phyloP scores from a whole-genome alignment of 331 rosid species.

The Quercus phellos region DNA sequence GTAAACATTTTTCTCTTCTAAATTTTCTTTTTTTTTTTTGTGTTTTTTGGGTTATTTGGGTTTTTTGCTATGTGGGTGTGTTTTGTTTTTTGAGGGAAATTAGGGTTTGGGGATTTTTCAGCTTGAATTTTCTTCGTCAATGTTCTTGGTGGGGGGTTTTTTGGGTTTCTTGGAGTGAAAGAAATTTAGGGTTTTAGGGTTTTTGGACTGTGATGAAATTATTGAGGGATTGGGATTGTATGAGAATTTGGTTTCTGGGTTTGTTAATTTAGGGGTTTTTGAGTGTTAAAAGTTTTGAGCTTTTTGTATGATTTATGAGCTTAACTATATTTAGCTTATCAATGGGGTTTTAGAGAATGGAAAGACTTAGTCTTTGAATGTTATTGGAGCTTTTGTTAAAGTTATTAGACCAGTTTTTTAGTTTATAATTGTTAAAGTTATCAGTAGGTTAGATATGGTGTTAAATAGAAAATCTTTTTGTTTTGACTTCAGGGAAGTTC shows the following conservation, averaged over 20 bases:
- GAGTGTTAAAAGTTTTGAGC: neutral
- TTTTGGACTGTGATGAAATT: neutral
- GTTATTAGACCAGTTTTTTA: no score
- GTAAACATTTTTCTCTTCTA: constrained; percentile 30
- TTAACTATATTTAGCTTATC: neutral
- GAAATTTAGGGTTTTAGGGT: neutral
- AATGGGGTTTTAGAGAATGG: neutral
- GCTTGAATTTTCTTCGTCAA: neutral
- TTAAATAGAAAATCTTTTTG: neutral
- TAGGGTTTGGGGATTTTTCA: constrained; percentile 14
- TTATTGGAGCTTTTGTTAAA: no score
- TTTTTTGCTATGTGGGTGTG: neutral
- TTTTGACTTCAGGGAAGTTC: neutral
- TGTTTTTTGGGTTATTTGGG: constrained; percentile 18
- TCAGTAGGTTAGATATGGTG: no score
- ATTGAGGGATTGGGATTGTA: neutral
- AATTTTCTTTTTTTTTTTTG: constrained; percentile 1
- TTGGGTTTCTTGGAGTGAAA: neutral
- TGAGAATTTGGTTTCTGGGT: constrained; percentile 3
- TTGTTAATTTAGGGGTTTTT: neutral
- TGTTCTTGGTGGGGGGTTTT: neutral
- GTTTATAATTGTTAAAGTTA: no score
- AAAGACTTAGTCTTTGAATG: neutral
- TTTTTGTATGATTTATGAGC: neutral
- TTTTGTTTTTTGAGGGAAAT: neutral